phyloP scores from a whole-genome alignment of 2,329 filamentous ascomycete genomes.

The Immersiporthe knoxdaviesiana region DNA sequence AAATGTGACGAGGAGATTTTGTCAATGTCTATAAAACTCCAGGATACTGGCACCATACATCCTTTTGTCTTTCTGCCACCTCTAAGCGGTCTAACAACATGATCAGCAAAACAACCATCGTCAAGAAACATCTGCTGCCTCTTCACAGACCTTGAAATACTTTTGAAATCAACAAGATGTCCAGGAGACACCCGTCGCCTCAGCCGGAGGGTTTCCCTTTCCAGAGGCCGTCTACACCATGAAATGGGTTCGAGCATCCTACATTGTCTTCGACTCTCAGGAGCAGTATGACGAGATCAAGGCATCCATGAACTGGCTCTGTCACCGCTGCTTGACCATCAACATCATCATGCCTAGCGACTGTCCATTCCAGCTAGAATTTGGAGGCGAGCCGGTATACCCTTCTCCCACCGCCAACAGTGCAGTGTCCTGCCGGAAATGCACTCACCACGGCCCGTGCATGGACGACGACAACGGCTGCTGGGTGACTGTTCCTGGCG shows the following conservation, averaged over 20 bases:
- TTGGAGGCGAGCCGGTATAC: not conserved
- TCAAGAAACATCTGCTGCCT: not conserved
- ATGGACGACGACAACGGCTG: not conserved
- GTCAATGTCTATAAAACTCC: not conserved
- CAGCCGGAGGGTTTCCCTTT: not conserved
- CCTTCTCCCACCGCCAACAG: not conserved
- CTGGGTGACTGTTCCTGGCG: not conserved
- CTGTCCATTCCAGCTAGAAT: not conserved
- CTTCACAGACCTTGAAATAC: no score
- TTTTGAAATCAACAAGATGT: not conserved
- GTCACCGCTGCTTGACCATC: not conserved
- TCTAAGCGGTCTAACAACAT: not conserved
- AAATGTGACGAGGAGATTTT: not conserved
- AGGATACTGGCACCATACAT: not conserved
- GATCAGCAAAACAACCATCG: not conserved
- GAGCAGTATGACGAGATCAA: not conserved
- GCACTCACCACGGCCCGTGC: not conserved
- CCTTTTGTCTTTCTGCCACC: not conserved
- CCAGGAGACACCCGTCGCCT: not conserved
- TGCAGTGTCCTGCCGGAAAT: not conserved
- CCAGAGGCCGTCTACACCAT: conserved; percentile 1
- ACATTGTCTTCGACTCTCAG: not conserved
- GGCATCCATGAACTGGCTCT: not conserved
- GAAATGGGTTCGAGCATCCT: not conserved
- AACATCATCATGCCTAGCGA: not conserved